Conservation (phyloP, 139 green algal genomes). For the Coelastrella sp. region DNA sequence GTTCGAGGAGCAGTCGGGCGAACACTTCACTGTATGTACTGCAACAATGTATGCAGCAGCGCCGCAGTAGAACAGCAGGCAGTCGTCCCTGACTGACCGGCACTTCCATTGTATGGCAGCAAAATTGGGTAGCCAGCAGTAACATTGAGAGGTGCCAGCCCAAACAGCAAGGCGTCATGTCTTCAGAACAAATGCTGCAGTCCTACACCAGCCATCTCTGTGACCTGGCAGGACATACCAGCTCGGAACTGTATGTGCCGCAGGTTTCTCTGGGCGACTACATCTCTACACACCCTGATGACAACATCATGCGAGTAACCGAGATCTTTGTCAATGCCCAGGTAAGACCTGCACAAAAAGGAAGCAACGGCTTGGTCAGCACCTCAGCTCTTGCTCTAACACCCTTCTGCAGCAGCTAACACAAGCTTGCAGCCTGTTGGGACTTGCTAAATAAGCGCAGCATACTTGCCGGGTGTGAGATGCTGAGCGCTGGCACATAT, state of each 20-base stretch:
- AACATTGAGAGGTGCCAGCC: no score
- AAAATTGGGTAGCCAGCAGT: no score
- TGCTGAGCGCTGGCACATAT: background rate
- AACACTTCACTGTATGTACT: background rate
- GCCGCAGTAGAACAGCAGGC: no score
- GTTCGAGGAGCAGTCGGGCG: background rate
- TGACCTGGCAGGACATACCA: background rate
- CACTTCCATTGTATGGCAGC: background rate
- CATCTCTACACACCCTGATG: background rate
- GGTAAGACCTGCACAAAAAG: background rate
- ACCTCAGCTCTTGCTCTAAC: background rate
- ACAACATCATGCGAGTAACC: background rate
- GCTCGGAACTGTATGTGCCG: no score
- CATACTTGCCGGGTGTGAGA: background rate
- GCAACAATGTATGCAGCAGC: background rate
- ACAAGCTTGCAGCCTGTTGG: background rate
- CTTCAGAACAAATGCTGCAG: no score
- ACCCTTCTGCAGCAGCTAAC: background rate
- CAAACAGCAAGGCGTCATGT: no score
- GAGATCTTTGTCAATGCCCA: slow-evolving; percentile 12
- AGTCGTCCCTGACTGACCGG: background rate
- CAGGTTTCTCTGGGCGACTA: slow-evolving; percentile 27
- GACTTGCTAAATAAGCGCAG: background rate
- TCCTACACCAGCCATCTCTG: no score
- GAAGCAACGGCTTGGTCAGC: background rate